Conservation (phyloP, 345 rosid genomes). For the Isatis tinctoria region DNA sequence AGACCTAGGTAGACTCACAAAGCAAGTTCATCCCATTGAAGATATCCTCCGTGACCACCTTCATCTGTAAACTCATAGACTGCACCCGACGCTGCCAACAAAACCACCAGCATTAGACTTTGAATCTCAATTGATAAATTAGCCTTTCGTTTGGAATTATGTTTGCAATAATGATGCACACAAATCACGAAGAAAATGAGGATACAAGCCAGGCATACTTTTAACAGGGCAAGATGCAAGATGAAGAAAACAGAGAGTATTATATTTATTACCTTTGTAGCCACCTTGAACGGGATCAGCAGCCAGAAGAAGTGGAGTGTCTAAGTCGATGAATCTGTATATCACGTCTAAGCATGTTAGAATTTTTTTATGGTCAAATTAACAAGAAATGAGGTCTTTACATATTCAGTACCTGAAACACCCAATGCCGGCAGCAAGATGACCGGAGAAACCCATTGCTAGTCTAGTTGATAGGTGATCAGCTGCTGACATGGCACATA, state of each 20-base stretch:
- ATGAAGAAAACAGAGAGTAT: background rate
- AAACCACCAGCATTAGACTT: constrained; percentile 19
- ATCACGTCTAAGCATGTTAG: constrained; percentile 2
- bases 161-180: background rate
- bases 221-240: background rate
- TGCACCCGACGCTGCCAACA: constrained; percentile 59
- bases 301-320: constrained; percentile 81
- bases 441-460: constrained; percentile 94
- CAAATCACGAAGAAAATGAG: background rate
- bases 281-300: constrained; percentile 89
- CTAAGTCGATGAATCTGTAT: constrained; percentile 86
- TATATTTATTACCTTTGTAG: constrained; percentile 59
- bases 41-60: constrained; percentile 76
- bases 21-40: constrained; percentile 60
- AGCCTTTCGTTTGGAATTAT: background rate
- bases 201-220: background rate
- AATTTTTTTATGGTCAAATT: background rate
- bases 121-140: background rate
- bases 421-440: constrained; percentile 89
- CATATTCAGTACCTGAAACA: constrained; percentile 57
- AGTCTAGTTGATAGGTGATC: too few relatives aligned
- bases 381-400: background rate
- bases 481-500: too few relatives aligned
- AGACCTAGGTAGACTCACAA: constrained; percentile 36
- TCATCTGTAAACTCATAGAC: constrained; percentile 72